Percentiles rank a stretch among this genome's conserved stretches.
Evolutionary conservation across 768 basidiomycete species (phyloP).

Genomic region (Sarcodon aspratus): DNA sequence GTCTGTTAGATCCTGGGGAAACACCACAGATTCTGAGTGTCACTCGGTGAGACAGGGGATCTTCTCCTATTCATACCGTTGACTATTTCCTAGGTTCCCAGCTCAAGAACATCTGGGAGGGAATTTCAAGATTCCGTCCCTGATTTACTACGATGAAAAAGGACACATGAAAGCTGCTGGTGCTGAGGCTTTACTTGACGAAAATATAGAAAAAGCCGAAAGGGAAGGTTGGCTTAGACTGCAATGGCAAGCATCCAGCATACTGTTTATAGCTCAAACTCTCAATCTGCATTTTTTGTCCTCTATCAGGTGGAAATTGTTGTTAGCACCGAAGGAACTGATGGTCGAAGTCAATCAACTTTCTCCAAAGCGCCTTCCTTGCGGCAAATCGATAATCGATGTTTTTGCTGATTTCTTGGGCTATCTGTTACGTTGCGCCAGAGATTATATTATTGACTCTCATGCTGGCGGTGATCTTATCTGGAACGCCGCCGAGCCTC

Average conservation of each 20-base stretch:
- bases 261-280: not conserved
- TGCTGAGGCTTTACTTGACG: not conserved
- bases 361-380: slow-evolving; percentile 17
- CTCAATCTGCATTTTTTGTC: not conserved
- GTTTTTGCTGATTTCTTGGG: slow-evolving; percentile 36
- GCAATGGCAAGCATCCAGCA: not conserved
- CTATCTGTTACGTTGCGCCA: slow-evolving; percentile 33
- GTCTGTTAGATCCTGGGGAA: slow-evolving; percentile 23
- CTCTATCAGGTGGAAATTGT: not conserved
- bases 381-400: slow-evolving; percentile 26
- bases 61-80: not conserved
- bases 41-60: slow-evolving; percentile 10
- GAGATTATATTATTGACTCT: slow-evolving; percentile 34
- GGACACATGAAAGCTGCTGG: not conserved
- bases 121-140: not conserved
- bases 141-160: not conserved
- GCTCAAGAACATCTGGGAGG: not conserved
- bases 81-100: not conserved
- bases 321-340: not conserved
- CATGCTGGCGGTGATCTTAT: slow-evolving; percentile 30
- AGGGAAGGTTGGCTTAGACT: not conserved
- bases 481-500: slow-evolving; percentile 31
- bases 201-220: not conserved
- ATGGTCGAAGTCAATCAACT: not conserved
- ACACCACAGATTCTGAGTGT: slow-evolving; percentile 16